Evolutionary conservation across 2,329 filamentous ascomycete species (phyloP).

Genomic region (Hypoxylon sp.): DNA sequence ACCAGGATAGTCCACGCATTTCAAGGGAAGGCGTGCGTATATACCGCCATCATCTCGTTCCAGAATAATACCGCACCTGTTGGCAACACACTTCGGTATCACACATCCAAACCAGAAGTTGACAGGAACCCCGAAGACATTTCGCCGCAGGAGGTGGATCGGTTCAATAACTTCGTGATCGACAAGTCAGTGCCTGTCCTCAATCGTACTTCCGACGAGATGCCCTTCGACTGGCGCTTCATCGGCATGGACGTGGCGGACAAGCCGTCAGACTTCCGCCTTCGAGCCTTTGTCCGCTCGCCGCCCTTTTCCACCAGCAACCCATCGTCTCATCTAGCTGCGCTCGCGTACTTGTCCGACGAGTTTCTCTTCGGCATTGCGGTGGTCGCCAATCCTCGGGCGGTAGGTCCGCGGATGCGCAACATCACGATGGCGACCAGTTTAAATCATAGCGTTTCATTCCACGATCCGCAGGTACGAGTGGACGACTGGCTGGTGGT

Average conservation of each 20-base stretch:
- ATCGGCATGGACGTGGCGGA: slow-evolving; percentile 5
- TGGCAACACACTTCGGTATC: not conserved
- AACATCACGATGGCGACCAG: slow-evolving; percentile 33
- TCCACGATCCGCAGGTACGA: slow-evolving; percentile 23
- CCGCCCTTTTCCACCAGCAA: slow-evolving; percentile 10
- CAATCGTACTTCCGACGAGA: not conserved
- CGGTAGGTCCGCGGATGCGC: slow-evolving; percentile 6
- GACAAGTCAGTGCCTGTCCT: not conserved
- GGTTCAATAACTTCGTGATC: no score
- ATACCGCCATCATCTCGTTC: slow-evolving; percentile 28
- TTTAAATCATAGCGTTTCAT: slow-evolving; percentile 34
- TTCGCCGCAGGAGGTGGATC: no score
- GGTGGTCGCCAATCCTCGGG: slow-evolving; percentile 13
- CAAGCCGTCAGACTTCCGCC: not conserved
- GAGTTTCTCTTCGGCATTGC: slow-evolving; percentile 27
- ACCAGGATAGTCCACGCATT: slow-evolving; percentile 22
- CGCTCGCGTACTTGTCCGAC: slow-evolving; percentile 34
- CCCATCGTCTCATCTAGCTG: slow-evolving; percentile 33
- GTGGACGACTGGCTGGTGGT: slow-evolving; percentile 29
- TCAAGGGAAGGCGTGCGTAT: slow-evolving; percentile 15
- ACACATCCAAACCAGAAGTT: not conserved
- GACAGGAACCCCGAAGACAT: not conserved
- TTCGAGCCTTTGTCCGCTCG: slow-evolving; percentile 16
- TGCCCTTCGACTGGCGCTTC: slow-evolving; percentile 27
- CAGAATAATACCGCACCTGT: not conserved